A percentile compares a stretch with the other conserved stretches of the same genome.
Evolutionary conservation across 1,139 yeast species (phyloP).

Genomic region (Yamadazyma siamensis): DNA sequence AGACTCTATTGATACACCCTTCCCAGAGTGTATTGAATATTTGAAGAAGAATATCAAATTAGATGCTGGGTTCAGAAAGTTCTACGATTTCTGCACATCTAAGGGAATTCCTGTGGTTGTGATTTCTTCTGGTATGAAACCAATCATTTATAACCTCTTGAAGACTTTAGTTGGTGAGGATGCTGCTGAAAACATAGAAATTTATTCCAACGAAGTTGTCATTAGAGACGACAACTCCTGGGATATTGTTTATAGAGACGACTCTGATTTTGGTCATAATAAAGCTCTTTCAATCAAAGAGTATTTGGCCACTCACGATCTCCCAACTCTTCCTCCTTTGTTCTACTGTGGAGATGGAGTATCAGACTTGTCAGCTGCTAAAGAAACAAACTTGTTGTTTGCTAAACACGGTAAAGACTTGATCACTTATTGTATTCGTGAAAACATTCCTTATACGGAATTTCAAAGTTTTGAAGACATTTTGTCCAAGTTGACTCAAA

Average conservation of each 20-base stretch:
- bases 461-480: conserved; percentile 77
- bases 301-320: conserved; percentile 46
- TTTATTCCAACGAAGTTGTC: conserved; percentile 76
- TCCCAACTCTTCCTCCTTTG: conserved; percentile 46
- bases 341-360: conserved; percentile 98
- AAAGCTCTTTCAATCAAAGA: conserved; percentile 80
- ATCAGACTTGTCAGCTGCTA: conserved; percentile 90
- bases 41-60: conserved; percentile 60
- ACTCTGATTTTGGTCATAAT: conserved; percentile 89
- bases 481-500: conserved; percentile 44
- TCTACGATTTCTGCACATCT: conserved; percentile 73
- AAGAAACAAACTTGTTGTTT: conserved; percentile 87
- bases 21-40: conserved; percentile 75
- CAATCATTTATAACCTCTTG: conserved; percentile 77
- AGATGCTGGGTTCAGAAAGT: conserved; percentile 86
- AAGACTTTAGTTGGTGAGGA: conserved; percentile 72
- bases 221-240: conserved; percentile 57
- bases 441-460: conserved; percentile 79
- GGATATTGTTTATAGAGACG: conserved; percentile 84
- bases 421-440: conserved; percentile 76
- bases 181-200: conserved; percentile 69
- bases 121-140: conserved; percentile 90
- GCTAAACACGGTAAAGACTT: conserved; percentile 93
- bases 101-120: conserved; percentile 75
- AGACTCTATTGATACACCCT: conserved; percentile 70